Base-by-base conservation (phyloP, 2,329 filamentous ascomycete genomes). In the Venturia nashicola region DNA sequence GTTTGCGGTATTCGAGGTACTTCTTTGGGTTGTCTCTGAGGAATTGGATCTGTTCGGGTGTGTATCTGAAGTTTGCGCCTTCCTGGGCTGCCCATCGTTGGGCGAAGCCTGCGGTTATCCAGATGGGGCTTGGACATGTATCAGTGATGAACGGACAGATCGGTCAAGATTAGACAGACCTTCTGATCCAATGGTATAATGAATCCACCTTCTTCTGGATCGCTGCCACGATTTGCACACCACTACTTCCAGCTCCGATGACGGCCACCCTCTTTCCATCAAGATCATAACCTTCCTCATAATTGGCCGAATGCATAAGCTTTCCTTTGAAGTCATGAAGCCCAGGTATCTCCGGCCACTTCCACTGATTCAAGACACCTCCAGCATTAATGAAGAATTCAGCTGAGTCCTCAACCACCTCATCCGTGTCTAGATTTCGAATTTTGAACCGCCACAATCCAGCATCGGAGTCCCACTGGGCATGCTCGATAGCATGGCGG, bases 61-160 rank as follows among this genome's bases (percentile, higher is more conserved):
- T 77, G 65, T 79, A 81, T 61, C 71, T 71, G 66, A 80, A 81
- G 68, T 81, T 82, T 27, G 74, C 71, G 2, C 79, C 78, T 40
- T 78, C 74, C 65, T 74, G 75, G 9, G 74, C 77, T 5, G 80
- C 78, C 72, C 77, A 79, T 5, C 73, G 74, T 59, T 79, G 77
- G 0, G 74, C 78, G 65, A 80, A 80, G 20, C 77, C 78, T 0
- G 77, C 75, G 0, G 78, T 80, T 34, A 81, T 77, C 78, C 78
- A 80, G 36, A 77, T 76, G 0, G 78, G 76, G 12, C 48, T 55
- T 48, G 5, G 8, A 32, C 3, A n/a, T 16, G 34, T 32, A 27
- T 55, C 18, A 36, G 48, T 55, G 8, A 14, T 18, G 27, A 27
- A 27, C 4, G 27, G 27, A 27, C 2, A 27, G 27, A 27, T 27